These are phyloP conservation scores for Tulasnella sp. DNA, from an alignment of 768 basidiomycete genomes.

Conservation along the genomic window DNA sequence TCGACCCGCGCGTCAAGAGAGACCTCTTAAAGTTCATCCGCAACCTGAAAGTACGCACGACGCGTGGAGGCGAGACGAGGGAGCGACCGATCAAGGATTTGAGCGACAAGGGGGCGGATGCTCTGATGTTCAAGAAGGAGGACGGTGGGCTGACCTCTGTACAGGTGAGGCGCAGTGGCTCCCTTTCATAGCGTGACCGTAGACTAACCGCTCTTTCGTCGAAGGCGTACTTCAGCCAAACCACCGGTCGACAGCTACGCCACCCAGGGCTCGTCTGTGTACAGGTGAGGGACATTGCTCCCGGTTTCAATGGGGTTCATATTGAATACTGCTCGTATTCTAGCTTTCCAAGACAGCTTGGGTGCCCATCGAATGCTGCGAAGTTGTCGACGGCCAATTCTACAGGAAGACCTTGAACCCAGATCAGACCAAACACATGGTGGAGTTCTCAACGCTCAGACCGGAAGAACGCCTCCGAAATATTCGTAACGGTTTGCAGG, in stretches of 20 bases:
- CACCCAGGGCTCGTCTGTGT: slow-evolving; percentile 64
- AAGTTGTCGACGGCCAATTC: slow-evolving; percentile 60
- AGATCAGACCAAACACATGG: slow-evolving; percentile 58
- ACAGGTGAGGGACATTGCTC: slow-evolving; percentile 45
- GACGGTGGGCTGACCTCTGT: slow-evolving; percentile 44
- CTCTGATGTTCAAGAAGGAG: slow-evolving; percentile 52
- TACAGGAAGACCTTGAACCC: slow-evolving; percentile 67
- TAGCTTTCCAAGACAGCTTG: slow-evolving; percentile 40
- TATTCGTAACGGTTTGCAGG: slow-evolving; percentile 53
- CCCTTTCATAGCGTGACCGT: background rate
- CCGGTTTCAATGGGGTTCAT: too few relatives aligned
- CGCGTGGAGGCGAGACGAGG: background rate
- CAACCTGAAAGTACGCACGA: slow-evolving; percentile 25
- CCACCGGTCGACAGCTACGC: slow-evolving; percentile 38
- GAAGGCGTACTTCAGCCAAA: slow-evolving; percentile 25
- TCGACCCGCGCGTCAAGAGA: background rate
- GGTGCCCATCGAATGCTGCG: slow-evolving; percentile 64
- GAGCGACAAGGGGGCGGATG: slow-evolving; percentile 50
- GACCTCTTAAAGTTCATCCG: slow-evolving; percentile 24
- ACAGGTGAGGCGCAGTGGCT: slow-evolving; percentile 32
- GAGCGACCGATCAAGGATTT: slow-evolving; percentile 63
- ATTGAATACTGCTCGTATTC: background rate
- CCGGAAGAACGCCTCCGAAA: slow-evolving; percentile 55
- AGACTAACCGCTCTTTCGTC: background rate
- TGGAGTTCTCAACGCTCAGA: slow-evolving; percentile 63